Evolutionary conservation across 1,139 yeast genomes (phyloP).

Genomic region (Candida sp.): DNA sequence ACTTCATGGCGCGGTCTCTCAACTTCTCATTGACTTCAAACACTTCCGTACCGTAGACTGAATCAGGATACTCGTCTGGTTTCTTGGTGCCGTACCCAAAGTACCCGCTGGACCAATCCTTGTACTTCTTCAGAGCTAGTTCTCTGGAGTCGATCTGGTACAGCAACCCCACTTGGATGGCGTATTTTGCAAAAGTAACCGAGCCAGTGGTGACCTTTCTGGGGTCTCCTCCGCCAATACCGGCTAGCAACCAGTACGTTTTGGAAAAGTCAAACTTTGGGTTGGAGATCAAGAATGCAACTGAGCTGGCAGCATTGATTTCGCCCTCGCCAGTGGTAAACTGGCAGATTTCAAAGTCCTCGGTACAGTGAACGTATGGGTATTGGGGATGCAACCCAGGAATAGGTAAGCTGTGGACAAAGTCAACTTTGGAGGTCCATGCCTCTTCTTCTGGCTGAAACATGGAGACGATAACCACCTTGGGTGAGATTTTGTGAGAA

Average conservation of each 20-base stretch:
- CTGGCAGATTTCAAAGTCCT: slow-evolving; percentile 59
- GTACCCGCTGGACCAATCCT: slow-evolving; percentile 66
- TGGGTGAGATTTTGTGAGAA: slow-evolving; percentile 33
- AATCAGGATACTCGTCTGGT: slow-evolving; percentile 56
- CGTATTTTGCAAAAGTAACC: slow-evolving; percentile 64
- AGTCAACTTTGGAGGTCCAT: slow-evolving; percentile 53
- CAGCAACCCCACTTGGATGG: slow-evolving; percentile 65
- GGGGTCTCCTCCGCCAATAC: slow-evolving; percentile 73
- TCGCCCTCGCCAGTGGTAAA: slow-evolving; percentile 74
- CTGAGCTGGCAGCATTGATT: slow-evolving; percentile 66
- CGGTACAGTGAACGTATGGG: slow-evolving; percentile 59
- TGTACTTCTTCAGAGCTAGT: slow-evolving; percentile 45
- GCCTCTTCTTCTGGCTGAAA: slow-evolving; percentile 58
- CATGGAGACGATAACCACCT: slow-evolving; percentile 60
- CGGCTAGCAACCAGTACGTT: slow-evolving; percentile 67
- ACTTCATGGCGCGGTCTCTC: slow-evolving; percentile 59
- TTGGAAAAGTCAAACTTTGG: slow-evolving; percentile 61
- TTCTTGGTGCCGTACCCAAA: slow-evolving; percentile 57
- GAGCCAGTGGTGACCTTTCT: slow-evolving; percentile 51
- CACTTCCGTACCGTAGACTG: slow-evolving; percentile 68
- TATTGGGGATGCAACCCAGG: slow-evolving; percentile 68
- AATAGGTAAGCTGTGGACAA: slow-evolving; percentile 54
- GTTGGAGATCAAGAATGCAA: slow-evolving; percentile 56
- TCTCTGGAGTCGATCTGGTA: slow-evolving; percentile 54
- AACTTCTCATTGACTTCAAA: slow-evolving; percentile 64